Evolutionary conservation across 805 yeast species (phyloP).

Genomic region (Wickerhamomyces chaumierensis): DNA sequence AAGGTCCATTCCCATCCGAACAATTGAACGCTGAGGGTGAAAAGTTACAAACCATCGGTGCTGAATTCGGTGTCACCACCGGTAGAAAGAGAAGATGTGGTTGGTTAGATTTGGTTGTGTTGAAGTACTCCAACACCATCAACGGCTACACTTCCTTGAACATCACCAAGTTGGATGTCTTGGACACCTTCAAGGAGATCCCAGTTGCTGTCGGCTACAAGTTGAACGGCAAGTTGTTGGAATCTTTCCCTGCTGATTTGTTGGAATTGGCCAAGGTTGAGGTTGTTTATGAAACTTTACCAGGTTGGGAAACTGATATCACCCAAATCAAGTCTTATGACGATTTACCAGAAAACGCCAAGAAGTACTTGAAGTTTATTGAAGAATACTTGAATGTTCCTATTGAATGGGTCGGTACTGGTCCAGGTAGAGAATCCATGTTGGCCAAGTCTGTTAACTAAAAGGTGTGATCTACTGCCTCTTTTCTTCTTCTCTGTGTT

Average conservation of each 20-base stretch:
- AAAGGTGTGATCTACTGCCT: slow-evolving; percentile 1
- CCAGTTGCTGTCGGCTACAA: slow-evolving; percentile 79
- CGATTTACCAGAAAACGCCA: slow-evolving; percentile 81
- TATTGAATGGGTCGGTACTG: slow-evolving; percentile 95
- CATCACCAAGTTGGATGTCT: slow-evolving; percentile 91
- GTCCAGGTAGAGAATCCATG: slow-evolving; percentile 95
- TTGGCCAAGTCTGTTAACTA: slow-evolving; percentile 35
- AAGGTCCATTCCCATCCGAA: slow-evolving; percentile 98
- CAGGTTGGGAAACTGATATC: slow-evolving; percentile 90
- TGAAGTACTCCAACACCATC: slow-evolving; percentile 81
- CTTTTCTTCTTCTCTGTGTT: neutral
- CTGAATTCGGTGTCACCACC: slow-evolving; percentile 95
- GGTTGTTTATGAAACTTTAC: slow-evolving; percentile 81
- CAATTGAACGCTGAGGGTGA: slow-evolving; percentile 84
- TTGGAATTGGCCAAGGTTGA: slow-evolving; percentile 76
- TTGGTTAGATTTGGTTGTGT: slow-evolving; percentile 93
- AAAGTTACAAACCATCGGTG: slow-evolving; percentile 81
- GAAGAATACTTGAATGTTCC: slow-evolving; percentile 80
- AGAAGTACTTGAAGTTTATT: slow-evolving; percentile 72
- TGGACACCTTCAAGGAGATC: slow-evolving; percentile 82
- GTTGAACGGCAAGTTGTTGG: slow-evolving; percentile 62
- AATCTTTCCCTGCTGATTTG: slow-evolving; percentile 90
- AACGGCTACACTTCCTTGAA: slow-evolving; percentile 93
- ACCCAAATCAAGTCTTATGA: slow-evolving; percentile 56
- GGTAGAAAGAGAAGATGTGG: slow-evolving; percentile 99